Conservation (phyloP, 2,329 filamentous ascomycete genomes). For the Alternaria ethzedia region DNA sequence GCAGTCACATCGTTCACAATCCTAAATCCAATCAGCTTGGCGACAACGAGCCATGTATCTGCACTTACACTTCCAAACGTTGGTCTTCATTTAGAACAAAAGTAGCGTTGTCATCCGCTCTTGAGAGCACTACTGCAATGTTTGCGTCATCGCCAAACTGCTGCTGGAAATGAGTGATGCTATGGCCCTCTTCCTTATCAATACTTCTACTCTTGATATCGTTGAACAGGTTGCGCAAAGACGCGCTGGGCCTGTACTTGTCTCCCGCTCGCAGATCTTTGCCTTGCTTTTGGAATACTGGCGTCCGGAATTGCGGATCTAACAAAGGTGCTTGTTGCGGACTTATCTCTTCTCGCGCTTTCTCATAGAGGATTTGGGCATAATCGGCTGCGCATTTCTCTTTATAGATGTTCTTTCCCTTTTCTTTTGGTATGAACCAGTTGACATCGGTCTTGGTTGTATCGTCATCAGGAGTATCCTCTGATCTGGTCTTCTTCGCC, state of each 20-base stretch:
- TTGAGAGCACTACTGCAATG: constrained; percentile 5
- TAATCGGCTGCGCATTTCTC: not conserved
- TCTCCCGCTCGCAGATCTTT: not conserved
- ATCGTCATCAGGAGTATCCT: not conserved
- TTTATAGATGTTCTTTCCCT: not conserved
- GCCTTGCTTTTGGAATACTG: constrained; percentile 5
- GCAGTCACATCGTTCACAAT: not conserved
- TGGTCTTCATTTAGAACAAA: constrained; percentile 1
- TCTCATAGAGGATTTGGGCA: constrained; percentile 2
- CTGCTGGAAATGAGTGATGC: not conserved
- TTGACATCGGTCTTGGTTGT: not conserved
- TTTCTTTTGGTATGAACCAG: constrained; percentile 10
- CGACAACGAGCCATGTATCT: not conserved
- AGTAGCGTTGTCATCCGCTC: not conserved
- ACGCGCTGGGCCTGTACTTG: not conserved
- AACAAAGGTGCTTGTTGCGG: constrained; percentile 2
- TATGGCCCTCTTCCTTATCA: not conserved
- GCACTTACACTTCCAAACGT: constrained; percentile 11
- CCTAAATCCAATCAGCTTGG: not conserved
- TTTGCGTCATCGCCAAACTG: not conserved
- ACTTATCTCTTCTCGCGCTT: not conserved
- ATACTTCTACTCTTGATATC: constrained; percentile 6
- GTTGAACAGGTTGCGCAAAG: constrained; percentile 10
- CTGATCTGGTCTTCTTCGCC: not conserved
- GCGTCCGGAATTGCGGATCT: constrained; percentile 6